These are phyloP conservation scores for Syzygium aqueum DNA, from an alignment of 345 rosid genomes.

Conservation along the genomic window DNA sequence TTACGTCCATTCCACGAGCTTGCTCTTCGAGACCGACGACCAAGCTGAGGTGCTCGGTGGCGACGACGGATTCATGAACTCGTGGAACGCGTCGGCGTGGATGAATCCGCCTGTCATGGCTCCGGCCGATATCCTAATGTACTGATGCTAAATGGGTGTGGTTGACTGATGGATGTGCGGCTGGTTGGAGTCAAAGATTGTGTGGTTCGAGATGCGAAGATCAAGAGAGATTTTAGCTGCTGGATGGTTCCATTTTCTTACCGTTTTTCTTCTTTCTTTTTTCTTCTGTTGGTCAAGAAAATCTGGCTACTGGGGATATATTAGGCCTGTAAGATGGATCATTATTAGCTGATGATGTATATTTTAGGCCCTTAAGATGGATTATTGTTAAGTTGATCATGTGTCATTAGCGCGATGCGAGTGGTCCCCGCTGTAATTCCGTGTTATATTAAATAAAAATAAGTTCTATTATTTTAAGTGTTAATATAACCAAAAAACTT, in stretches of 20 bases:
- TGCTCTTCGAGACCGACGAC: not conserved
- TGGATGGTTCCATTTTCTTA: not conserved
- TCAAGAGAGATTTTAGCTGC: not conserved
- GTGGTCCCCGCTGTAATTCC: not conserved
- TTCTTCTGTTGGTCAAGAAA: not conserved
- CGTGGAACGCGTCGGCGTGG: not conserved
- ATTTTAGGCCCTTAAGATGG: not conserved
- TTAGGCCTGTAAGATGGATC: not conserved
- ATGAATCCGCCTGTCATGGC: not conserved
- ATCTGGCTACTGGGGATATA: not conserved
- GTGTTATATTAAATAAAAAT: not conserved
- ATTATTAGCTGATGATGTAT: not conserved
- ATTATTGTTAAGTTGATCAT: not conserved
- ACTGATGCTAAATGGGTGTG: not conserved
- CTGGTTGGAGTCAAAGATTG: not conserved
- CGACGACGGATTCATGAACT: not conserved
- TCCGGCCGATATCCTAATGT: constrained; percentile 1
- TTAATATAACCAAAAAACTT: no score
- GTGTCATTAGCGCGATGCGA: not conserved
- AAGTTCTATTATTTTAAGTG: not conserved
- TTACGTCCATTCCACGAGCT: not conserved
- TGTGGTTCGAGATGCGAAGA: no score
- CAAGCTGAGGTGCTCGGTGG: not conserved
- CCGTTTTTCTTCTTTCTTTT: not conserved
- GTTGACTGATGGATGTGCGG: not conserved